These are phyloP conservation scores for Chlorella vulgaris DNA, from an alignment of 139 green algal genomes.

Conservation along the genomic window DNA sequence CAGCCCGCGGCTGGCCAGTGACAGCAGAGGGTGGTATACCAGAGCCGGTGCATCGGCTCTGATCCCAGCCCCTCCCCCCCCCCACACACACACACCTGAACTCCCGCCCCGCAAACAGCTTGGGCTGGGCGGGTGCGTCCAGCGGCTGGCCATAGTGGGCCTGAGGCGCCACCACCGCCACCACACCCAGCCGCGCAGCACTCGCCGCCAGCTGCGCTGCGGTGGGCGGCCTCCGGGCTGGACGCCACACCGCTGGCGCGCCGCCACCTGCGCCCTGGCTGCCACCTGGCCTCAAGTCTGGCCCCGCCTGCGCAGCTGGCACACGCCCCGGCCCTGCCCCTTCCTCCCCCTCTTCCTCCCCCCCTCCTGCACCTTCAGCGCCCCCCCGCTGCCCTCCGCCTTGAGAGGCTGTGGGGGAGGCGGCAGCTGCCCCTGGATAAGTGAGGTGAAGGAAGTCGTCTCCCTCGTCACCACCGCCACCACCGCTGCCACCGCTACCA, in stretches of 20 bases:
- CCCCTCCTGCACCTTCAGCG: neutral
- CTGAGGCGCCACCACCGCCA: slow-evolving; percentile 52
- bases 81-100: slow-evolving; percentile 41
- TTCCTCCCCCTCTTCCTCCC: neutral
- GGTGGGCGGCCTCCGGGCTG: slow-evolving; percentile 8
- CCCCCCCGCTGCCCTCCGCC: neutral
- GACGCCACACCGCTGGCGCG: too few relatives aligned
- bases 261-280: neutral
- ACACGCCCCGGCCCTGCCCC: neutral
- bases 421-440: neutral
- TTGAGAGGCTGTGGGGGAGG: neutral
- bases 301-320: too few relatives aligned
- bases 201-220: slow-evolving; percentile 42
- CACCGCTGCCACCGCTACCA: too few relatives aligned
- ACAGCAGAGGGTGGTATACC: too few relatives aligned
- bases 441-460: slow-evolving; percentile 17
- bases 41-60: too few relatives aligned
- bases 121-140: slow-evolving; percentile 53
- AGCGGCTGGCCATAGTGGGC: slow-evolving; percentile 64
- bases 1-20: too few relatives aligned
- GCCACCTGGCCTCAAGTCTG: too few relatives aligned
- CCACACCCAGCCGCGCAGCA: slow-evolving; percentile 35
- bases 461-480: neutral
- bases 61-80: neutral
- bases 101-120: slow-evolving; percentile 61